Conservation (phyloP, 2,329 filamentous ascomycete species). For the Rugonectria rugulosa region DNA sequence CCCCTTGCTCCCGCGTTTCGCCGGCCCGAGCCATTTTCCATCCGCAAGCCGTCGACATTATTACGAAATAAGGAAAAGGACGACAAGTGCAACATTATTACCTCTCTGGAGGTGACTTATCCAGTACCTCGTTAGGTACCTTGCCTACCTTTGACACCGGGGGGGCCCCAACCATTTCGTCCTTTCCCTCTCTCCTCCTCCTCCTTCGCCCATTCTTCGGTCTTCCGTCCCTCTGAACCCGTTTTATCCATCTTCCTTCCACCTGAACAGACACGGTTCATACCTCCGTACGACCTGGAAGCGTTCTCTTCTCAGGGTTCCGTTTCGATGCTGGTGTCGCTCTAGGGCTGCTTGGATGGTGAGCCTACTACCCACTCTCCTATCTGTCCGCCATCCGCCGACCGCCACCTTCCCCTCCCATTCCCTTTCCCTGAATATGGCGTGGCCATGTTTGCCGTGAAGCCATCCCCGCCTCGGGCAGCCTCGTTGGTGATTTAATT, state of each 20-base stretch:
- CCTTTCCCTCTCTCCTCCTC: background rate
- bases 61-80: background rate
- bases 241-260: background rate
- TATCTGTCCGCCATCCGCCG: slow-evolving; percentile 18
- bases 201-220: background rate
- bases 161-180: too few species aligned
- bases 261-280: background rate
- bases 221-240: too few species aligned
- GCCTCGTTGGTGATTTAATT: slow-evolving; percentile 22
- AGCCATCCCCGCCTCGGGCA: slow-evolving; percentile 27
- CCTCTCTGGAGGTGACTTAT: too few species aligned
- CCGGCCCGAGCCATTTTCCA: slow-evolving; percentile 25
- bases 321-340: slow-evolving; percentile 2
- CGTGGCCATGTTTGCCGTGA: slow-evolving; percentile 12
- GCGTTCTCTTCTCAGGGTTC: background rate
- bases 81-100: background rate
- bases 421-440: slow-evolving; percentile 16
- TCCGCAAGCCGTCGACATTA: background rate
- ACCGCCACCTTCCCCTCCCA: slow-evolving; percentile 21
- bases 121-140: too few species aligned
- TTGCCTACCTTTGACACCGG: too few species aligned
- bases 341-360: slow-evolving; percentile 29
- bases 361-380: slow-evolving; percentile 24
- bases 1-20: slow-evolving; percentile 15
- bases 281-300: too few species aligned